Base-by-base conservation (phyloP, 2,329 filamentous ascomycete genomes). In the Exophiala alcalophila region DNA sequence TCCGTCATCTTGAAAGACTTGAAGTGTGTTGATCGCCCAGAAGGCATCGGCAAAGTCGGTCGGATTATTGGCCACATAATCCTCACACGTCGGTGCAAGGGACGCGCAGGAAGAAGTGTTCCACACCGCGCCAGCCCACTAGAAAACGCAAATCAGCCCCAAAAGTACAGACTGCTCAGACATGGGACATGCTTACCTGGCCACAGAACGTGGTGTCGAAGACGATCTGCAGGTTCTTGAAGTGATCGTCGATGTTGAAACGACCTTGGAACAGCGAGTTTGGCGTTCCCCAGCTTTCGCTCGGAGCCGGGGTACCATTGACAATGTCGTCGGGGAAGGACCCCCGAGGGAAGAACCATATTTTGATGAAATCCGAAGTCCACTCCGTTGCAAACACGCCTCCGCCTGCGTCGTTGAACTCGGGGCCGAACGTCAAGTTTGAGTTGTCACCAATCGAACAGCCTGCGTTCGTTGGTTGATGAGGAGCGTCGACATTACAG, bases 381-480 rank as follows among this genome's bases (percentile, higher is more conserved):
- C 89, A 94, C 64, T 89, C 81, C 44, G 82, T 78, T 27, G 80
- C 84, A 57, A 84, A 88, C 33, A 89, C 72, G 23, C 84, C 86
- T 32, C 74, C 73, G 2, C 66, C 65, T 11, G 63, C 55, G 3
- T 57, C 49, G 50, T 77, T 84, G 63, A 83, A 76, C 0, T 63
- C 69, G 5, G 62, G 61, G 20, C 80, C 80, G 43, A 72, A 81
- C 32, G 23, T 65, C 24, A 57, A 27, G 18, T 49, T 47, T 7
- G 47, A 52, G 8, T 25, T 39, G 38, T 55, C 53, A 15, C 32
- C 65, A 18, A 71, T 65, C 1, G 65, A 64, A 49, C 71, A 72
- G 9, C 62, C 64, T 11, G 66, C 57, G 28, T 58, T 58, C 46
- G 59, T 61, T 18, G 56, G 26, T 36, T 73, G 67, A 18, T 56